Base-by-base conservation (phyloP, 495 filamentous ascomycete genomes). In the Mytilinidion resinicola region DNA sequence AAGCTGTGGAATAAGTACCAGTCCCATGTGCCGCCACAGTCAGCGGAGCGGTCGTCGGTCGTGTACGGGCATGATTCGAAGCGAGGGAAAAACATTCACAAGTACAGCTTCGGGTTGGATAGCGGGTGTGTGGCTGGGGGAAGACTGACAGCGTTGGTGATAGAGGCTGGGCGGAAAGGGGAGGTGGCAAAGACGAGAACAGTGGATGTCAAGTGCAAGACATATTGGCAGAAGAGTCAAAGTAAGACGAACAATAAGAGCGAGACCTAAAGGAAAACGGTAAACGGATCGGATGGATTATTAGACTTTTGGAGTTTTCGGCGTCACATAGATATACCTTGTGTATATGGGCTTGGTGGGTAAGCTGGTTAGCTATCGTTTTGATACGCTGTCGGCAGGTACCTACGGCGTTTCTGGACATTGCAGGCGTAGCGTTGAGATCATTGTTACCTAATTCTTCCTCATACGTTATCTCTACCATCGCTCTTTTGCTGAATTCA, bases 21-120 rank as follows among this genome's bases (percentile, higher is more conserved):
- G 64, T 70, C 66, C 63, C 47, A 67, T 60, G 46, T 69, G 33
- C 46, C 67, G 62, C 33, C 60, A 65, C 48, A 49, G 1, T 30
- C 25, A 30, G 25, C 25, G 25, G 63, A 72, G 25, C 67, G 70
- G 1, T 74, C 64, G 43, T 85, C 86, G 17, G 82, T 93, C 19
- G 77, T 87, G 48, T 98, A 96, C 67, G 93, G 92, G 3, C 93
- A 98, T 67, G 88, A 97, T 69, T 80, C 89, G 39, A 82, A 82
- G 41, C 69, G 73, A 0, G 89, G 88, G 0, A 77, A 95, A 15
- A 82, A 85, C 41, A 70, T 88, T 7, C 70, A 80, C 44, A 73
- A 72, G 34, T 95, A 90, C 68, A 86, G 85, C 42, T 90, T 89
- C 67, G 93, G 93, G 1, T 75, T 98, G 19, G 93, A 97, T 68